Conservation (phyloP, 208 protist species). For the Entamoeba invadens region DNA sequence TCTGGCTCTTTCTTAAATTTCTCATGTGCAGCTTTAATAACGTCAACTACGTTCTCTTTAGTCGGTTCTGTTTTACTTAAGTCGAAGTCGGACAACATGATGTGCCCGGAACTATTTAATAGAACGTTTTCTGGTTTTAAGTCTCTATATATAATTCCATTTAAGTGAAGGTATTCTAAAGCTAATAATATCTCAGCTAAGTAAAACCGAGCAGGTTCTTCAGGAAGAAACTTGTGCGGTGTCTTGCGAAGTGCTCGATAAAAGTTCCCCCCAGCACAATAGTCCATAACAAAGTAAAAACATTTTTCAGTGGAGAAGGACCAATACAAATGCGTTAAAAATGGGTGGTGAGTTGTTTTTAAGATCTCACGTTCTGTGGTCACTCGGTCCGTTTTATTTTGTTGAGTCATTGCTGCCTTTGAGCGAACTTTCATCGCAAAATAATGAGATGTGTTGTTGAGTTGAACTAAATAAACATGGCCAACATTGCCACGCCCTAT, state of each 20-base stretch:
- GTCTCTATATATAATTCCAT: slow-evolving; percentile 63
- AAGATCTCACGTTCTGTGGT: slow-evolving; percentile 36
- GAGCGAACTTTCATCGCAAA: slow-evolving; percentile 47
- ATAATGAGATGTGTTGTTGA: background rate
- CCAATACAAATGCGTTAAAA: slow-evolving; percentile 41
- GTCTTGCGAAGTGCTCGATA: slow-evolving; percentile 36
- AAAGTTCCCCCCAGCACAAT: slow-evolving; percentile 54
- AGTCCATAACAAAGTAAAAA: slow-evolving; percentile 48
- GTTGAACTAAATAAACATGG: background rate
- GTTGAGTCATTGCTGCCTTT: slow-evolving; percentile 37
- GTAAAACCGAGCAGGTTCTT: slow-evolving; percentile 18
- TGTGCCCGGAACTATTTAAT: slow-evolving; percentile 32
- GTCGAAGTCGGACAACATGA: slow-evolving; percentile 79
- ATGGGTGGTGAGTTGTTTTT: slow-evolving; percentile 27
- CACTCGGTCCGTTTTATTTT: slow-evolving; percentile 39
- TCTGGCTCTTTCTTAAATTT: background rate
- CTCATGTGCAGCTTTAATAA: background rate
- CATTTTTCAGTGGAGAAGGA: slow-evolving; percentile 38
- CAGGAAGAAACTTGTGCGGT: background rate
- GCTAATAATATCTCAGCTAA: slow-evolving; percentile 43
- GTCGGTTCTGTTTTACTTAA: slow-evolving; percentile 57
- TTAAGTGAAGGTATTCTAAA: slow-evolving; percentile 50
- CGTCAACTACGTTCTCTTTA: background rate
- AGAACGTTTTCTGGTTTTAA: slow-evolving; percentile 75
- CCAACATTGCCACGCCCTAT: slow-evolving; percentile 10